phyloP scores from a whole-genome alignment of 805 yeast genomes.

The Suhomyces sp. region DNA sequence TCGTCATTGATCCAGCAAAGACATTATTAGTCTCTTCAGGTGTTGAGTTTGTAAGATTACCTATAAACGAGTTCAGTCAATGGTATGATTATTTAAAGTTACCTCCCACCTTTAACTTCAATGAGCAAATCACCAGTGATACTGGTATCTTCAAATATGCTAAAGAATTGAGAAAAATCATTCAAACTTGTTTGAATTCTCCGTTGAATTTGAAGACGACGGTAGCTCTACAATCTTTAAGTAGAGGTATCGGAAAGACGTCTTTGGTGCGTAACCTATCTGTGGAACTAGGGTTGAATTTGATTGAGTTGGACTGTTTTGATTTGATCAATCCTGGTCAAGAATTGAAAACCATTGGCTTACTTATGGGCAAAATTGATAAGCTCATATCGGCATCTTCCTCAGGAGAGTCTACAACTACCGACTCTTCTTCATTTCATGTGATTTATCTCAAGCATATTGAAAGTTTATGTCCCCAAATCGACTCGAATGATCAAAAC shows the following conservation, averaged over 20 bases:
- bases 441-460: conserved; percentile 67
- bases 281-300: conserved; percentile 59
- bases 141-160: conserved; percentile 46
- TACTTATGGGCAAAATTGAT: conserved; percentile 73
- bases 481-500: conserved; percentile 55
- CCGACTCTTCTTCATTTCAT: conserved; percentile 21
- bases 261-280: conserved; percentile 57
- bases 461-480: conserved; percentile 67
- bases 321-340: conserved; percentile 66
- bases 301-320: conserved; percentile 67
- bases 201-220: conserved; percentile 53
- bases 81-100: conserved; percentile 51
- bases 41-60: conserved; percentile 38
- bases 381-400: conserved; percentile 44
- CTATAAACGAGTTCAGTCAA: conserved; percentile 31
- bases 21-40: conserved; percentile 75
- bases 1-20: conserved; percentile 59
- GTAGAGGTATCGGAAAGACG: conserved; percentile 77
- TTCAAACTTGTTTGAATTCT: conserved; percentile 49
- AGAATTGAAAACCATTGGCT: conserved; percentile 76
- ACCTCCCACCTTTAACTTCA: conserved; percentile 39
- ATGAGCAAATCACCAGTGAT: conserved; percentile 9
- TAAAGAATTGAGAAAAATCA: conserved; percentile 48
- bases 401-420: conserved; percentile 8
- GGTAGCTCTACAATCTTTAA: conserved; percentile 62